A percentile compares a stretch with the other conserved stretches of the same genome.
phyloP scores from a whole-genome alignment of 495 filamentous ascomycete species.

The Hypoxylon intermedium region DNA sequence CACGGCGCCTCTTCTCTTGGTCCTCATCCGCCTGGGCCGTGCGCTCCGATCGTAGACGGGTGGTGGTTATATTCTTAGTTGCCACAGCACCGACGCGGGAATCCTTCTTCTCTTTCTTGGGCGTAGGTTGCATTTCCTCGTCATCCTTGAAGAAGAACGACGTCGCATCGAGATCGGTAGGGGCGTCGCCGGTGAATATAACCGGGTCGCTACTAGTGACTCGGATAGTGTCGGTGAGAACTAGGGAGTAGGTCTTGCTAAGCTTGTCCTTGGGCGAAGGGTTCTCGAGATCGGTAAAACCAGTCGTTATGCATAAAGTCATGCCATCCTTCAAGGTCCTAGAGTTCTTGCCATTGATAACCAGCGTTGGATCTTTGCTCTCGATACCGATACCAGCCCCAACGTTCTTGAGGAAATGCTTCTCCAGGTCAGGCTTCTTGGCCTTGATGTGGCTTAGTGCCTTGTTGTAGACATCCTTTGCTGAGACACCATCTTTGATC shows the following conservation, averaged over 20 bases:
- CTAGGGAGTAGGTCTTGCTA: conserved; percentile 83
- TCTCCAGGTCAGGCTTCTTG: conserved; percentile 93
- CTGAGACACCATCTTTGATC: conserved; percentile 82
- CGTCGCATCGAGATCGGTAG: conserved; percentile 86
- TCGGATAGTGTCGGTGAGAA: conserved; percentile 91
- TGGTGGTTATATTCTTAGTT: conserved; percentile 90
- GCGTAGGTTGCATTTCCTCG: conserved; percentile 69
- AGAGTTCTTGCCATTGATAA: conserved; percentile 84
- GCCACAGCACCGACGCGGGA: conserved; percentile 81
- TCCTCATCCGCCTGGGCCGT: conserved; percentile 86
- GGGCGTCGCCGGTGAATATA: conserved; percentile 91
- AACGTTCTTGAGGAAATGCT: conserved; percentile 88
- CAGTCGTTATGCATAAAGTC: conserved; percentile 88
- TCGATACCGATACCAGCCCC: conserved; percentile 94
- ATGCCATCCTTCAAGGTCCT: conserved; percentile 90
- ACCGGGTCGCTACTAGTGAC: conserved; percentile 77
- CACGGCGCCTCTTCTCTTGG: conserved; percentile 82
- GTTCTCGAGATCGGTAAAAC: conserved; percentile 87
- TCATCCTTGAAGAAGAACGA: conserved; percentile 98
- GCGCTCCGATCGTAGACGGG: conserved; percentile 89
- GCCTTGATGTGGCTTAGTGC: conserved; percentile 76
- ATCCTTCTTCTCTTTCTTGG: conserved; percentile 83
- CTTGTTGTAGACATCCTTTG: conserved; percentile 92
- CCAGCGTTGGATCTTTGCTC: conserved; percentile 77
- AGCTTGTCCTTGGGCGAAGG: conserved; percentile 81